Base-by-base conservation (phyloP, 208 protist genomes). In the Trichomonas vaginalis region DNA sequence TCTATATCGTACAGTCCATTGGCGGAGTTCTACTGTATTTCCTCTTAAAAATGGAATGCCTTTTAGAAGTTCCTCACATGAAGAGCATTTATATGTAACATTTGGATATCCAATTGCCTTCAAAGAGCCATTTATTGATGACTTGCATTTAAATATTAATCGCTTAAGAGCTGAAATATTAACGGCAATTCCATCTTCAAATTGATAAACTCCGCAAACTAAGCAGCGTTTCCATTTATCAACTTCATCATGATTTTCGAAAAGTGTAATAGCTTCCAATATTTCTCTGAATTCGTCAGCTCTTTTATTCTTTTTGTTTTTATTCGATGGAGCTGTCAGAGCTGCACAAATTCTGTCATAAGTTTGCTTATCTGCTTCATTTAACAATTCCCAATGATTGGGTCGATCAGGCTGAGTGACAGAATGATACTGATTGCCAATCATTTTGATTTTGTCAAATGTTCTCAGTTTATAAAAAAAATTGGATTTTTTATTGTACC, bases 141-240 rank as follows among this genome's bases (percentile, higher is more conserved):
- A 48, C 45, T 92, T 92, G 45, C 86, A 92, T 92, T 92, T 92
- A 27, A 92, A 92, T 39, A 92, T 47, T 37, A 92, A 17, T 49
- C 45, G 42, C 15, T 40, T 48, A 27, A 92, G 46, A n/a, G 12
- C 40, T 39, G 86, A 35, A 17, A 92, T 92, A 51, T 92, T 92
- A 8, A 92, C 45, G 27, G 86, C 86, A 47, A 92, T 92, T 35
- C 86, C 86, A 15, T 47, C 45, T 35, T 23, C 12, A 35, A 92
- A 27, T 92, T 51, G 35, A 51, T 45, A 92, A 1, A 92, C n/a
- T 15, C 86, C 86, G 15, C 86, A 92, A 48, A 92, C 86, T 48
- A 92, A 45, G 40, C 86, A 39, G 6, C 86, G 40, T 92, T 92
- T 92, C 86, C 86, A 92, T n/a, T 35, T 40, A 14, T 51, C 86